Conservation (phyloP, 805 yeast species). For the Lipomyces orientalis region DNA sequence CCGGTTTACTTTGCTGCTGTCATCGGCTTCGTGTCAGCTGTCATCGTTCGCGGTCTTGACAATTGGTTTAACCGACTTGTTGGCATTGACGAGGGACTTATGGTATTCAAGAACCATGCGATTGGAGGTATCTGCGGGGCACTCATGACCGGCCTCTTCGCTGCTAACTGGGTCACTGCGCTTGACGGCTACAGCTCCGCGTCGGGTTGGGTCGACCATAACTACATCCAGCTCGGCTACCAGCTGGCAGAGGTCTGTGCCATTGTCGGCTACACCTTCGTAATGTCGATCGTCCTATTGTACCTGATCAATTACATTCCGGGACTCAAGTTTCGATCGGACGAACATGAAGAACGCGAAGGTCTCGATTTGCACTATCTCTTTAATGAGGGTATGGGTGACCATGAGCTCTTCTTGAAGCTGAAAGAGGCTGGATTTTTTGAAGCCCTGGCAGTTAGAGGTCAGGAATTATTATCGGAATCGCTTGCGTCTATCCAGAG, state of each 20-base stretch:
- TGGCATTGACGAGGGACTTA: slow-evolving; percentile 90
- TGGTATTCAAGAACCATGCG: slow-evolving; percentile 88
- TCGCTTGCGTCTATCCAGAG: background rate
- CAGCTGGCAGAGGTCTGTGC: slow-evolving; percentile 81
- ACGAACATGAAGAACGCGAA: slow-evolving; percentile 80
- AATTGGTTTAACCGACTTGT: slow-evolving; percentile 70
- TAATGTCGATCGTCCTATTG: slow-evolving; percentile 70
- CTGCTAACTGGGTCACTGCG: slow-evolving; percentile 81
- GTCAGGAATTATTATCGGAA: slow-evolving; percentile 4
- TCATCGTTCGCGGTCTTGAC: slow-evolving; percentile 77
- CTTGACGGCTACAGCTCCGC: slow-evolving; percentile 56
- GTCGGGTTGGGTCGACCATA: slow-evolving; percentile 84
- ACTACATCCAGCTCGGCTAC: slow-evolving; percentile 81
- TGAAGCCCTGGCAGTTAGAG: slow-evolving; percentile 4
- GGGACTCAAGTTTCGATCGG: slow-evolving; percentile 75
- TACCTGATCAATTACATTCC: slow-evolving; percentile 74
- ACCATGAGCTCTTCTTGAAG: slow-evolving; percentile 12
- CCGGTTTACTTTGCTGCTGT: slow-evolving; percentile 87
- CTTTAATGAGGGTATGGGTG: slow-evolving; percentile 19
- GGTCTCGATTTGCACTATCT: slow-evolving; percentile 70
- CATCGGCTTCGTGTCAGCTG: slow-evolving; percentile 82
- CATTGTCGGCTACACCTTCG: slow-evolving; percentile 75
- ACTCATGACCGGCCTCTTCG: slow-evolving; percentile 85
- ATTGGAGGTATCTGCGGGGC: slow-evolving; percentile 86
- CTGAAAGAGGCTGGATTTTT: slow-evolving; percentile 17